These are phyloP conservation scores for Globisporangium acanthophoron DNA, from an alignment of 352 stramenopile species.

Conservation along the genomic window DNA sequence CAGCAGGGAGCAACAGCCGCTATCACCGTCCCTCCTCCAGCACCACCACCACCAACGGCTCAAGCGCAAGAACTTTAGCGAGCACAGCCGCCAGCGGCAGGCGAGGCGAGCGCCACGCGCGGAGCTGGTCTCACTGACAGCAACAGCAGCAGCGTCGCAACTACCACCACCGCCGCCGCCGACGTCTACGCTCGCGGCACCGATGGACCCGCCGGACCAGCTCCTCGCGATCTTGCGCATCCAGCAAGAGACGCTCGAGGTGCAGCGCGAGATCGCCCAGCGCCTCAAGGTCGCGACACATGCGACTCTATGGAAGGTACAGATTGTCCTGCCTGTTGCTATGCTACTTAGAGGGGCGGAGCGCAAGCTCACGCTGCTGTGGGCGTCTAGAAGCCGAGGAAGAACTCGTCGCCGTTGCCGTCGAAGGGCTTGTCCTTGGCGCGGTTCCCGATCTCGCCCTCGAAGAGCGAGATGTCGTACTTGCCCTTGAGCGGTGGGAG, in stretches of 20 bases:
- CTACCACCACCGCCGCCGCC: not conserved
- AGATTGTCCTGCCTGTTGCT: not conserved
- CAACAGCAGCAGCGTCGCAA: slow-evolving; percentile 5
- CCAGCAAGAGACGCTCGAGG: slow-evolving; percentile 44
- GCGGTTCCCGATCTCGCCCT: slow-evolving; percentile 67
- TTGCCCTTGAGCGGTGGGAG: slow-evolving; percentile 49
- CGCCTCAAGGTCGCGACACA: slow-evolving; percentile 29
- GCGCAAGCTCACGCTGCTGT: not conserved
- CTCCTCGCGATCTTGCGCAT: slow-evolving; percentile 47
- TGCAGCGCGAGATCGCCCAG: slow-evolving; percentile 49
- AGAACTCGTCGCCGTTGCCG: slow-evolving; percentile 58
- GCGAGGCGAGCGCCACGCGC: not conserved
- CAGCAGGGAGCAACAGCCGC: not conserved
- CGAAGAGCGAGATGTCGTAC: slow-evolving; percentile 75
- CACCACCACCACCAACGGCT: slow-evolving; percentile 17
- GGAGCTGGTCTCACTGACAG: not conserved
- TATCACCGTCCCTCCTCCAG: not conserved
- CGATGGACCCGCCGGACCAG: slow-evolving; percentile 28
- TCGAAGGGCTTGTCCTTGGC: slow-evolving; percentile 67
- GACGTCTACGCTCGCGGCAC: not conserved
- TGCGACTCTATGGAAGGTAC: not conserved
- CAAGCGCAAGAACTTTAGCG: slow-evolving; percentile 74
- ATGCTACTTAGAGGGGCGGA: not conserved
- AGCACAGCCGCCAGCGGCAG: slow-evolving; percentile 15
- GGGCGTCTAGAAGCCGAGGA: slow-evolving; percentile 56